Evolutionary conservation across 306 rosid species (phyloP).

Genomic region (Rosa persica): DNA sequence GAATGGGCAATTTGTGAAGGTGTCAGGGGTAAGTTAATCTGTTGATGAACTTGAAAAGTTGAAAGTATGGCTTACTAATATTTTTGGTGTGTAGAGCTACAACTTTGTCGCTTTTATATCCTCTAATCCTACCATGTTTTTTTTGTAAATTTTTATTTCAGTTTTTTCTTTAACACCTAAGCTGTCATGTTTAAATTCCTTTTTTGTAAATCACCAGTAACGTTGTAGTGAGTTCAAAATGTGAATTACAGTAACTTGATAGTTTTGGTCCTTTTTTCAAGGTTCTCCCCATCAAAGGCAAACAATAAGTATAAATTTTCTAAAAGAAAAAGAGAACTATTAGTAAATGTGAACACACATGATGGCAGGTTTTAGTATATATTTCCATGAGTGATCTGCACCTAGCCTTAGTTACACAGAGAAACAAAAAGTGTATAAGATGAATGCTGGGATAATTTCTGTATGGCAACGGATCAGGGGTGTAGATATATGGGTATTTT

Average conservation of each 20-base stretch:
- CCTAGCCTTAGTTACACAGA: background rate
- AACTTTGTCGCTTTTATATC: background rate
- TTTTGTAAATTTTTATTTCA: background rate
- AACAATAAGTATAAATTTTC: background rate
- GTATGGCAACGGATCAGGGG: background rate
- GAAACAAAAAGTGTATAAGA: background rate
- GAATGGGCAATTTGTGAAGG: constrained; percentile 97
- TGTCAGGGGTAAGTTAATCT: constrained; percentile 84
- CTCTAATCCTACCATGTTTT: background rate
- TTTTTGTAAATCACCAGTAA: background rate
- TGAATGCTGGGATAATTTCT: background rate
- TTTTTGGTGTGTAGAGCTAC: background rate
- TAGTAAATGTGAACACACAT: background rate
- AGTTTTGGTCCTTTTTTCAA: background rate
- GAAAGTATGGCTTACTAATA: background rate
- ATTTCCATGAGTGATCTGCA: background rate
- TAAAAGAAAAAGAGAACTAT: background rate
- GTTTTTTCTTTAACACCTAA: background rate
- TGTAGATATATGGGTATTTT: background rate
- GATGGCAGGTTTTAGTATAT: background rate
- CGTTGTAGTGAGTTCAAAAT: background rate
- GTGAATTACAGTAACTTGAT: background rate
- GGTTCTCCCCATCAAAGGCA: background rate
- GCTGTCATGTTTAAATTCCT: background rate
- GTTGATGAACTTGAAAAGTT: constrained; percentile 14